Base-by-base conservation (phyloP, 2,329 filamentous ascomycete species). In the Venturiaceae sp. region DNA sequence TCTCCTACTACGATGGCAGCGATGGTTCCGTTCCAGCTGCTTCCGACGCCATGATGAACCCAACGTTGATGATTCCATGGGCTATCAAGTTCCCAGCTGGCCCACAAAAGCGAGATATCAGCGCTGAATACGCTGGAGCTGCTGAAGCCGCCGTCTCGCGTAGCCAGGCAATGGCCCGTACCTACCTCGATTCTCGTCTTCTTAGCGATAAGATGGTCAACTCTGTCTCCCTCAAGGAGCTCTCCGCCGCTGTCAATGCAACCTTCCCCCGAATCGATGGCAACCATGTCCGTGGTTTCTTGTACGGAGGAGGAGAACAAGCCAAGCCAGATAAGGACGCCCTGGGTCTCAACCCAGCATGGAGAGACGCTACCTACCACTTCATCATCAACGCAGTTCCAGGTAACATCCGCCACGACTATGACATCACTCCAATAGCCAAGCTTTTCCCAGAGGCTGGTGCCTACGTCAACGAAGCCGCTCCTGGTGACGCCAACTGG, bases 141-240 rank as follows among this genome's bases (percentile, higher is more conserved):
- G 37, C 21, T 3, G 53, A 26, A 30, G 32, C 33, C 5, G 23
- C 26, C 6, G 23, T 56, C 21, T 19, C 28, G 33, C 41, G 41
- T 54, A 59, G 30, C 28, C 52, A 53, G 32, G 53, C 58, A 1
- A 57, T 58, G 53, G 41, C 34, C 33, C 58, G 58, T 19, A 59
- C 58, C n/a, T 59, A 59, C 53, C 53, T 59, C 23, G 58, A 59
- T 36, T 59, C 58, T n/a, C 58, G 58, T n/a, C 53, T 59, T 11
- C 34, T 59, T 8, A 44, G 28, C 16, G 53, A 52, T 9, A 37
- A 59, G 55, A 33, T 60, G 23, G 53, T 59, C 36, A 58, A 57
- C 16, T 30, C 53, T 30, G 53, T 58, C 9, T 19, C 53, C 14
- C 19, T 46, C 2, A 41, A 41, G 26, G 6, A 57, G n/a, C 58